Conservation (phyloP, 768 basidiomycete genomes). For the Lactarius psammicola region DNA sequence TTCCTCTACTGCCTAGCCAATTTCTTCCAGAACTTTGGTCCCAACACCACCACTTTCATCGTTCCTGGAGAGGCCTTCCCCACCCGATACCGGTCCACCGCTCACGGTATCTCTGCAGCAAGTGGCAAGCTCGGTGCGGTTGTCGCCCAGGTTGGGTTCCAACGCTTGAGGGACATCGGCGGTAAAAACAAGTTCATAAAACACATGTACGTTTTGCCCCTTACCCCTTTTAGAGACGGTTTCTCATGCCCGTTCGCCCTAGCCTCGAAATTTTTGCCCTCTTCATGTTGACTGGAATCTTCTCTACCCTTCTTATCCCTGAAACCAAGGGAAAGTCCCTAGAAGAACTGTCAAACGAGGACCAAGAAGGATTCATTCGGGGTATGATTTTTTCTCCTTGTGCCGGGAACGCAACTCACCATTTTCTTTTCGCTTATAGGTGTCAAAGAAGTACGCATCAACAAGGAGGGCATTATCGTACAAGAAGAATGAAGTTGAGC, state of each 20-base stretch:
- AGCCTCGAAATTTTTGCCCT: conserved; percentile 79
- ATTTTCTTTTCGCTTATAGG: neutral
- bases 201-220: conserved; percentile 56
- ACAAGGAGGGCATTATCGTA: conserved; percentile 21
- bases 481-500: neutral
- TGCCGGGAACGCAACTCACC: neutral
- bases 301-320: conserved; percentile 75
- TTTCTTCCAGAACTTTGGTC: conserved; percentile 90
- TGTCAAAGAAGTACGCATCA: conserved; percentile 10
- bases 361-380: conserved; percentile 57
- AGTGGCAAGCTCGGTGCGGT: conserved; percentile 83
- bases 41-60: conserved; percentile 77
- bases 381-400: conserved; percentile 26
- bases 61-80: conserved; percentile 85
- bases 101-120: conserved; percentile 82
- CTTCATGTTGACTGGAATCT: conserved; percentile 84
- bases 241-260: conserved; percentile 11
- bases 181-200: conserved; percentile 59
- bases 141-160: conserved; percentile 75
- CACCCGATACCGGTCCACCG: conserved; percentile 84
- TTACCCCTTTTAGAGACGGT: neutral
- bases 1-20: conserved; percentile 85
- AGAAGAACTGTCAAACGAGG: conserved; percentile 73
- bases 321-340: conserved; percentile 70
- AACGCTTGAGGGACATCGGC: conserved; percentile 63